These are phyloP conservation scores for Botrytis hyacinthi DNA, from an alignment of 2,329 filamentous ascomycete species.

Conservation along the genomic window DNA sequence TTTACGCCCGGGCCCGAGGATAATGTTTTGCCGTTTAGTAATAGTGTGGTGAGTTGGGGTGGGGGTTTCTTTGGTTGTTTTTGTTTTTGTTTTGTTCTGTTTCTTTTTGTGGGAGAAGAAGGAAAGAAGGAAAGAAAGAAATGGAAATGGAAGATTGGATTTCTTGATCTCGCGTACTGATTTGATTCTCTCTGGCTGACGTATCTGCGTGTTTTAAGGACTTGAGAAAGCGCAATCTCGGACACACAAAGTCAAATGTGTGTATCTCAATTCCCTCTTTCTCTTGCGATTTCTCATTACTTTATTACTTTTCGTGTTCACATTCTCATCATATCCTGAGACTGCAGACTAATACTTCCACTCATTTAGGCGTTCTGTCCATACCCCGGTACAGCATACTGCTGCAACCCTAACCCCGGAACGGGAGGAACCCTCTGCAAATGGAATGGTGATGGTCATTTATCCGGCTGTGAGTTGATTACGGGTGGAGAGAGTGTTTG, in stretches of 20 bases:
- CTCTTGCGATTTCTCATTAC: not conserved
- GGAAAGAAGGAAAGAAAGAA: too few species aligned
- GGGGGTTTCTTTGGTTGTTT: not conserved
- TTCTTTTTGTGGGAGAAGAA: not conserved
- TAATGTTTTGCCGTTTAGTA: constrained; percentile 1
- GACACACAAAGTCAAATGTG: not conserved
- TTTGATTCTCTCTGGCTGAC: not conserved
- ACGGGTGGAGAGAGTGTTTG: not conserved
- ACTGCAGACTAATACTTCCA: not conserved
- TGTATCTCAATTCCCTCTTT: not conserved
- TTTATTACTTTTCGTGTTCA: not conserved
- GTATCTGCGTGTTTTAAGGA: not conserved
- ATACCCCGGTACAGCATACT: constrained; percentile 3
- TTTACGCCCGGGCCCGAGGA: not conserved
- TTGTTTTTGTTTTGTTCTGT: not conserved
- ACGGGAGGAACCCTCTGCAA: not conserved
- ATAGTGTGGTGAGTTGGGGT: constrained; percentile 8
- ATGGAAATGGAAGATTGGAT: accelerated
- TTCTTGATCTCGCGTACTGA: too few species aligned
- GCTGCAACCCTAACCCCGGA: not conserved
- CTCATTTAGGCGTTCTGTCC: constrained; percentile 1
- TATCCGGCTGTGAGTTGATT: not conserved
- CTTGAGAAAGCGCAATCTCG: not conserved
- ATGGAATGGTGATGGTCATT: constrained; percentile 14
- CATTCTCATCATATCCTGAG: not conserved